Evolutionary conservation across 306 rosid species (phyloP).

Genomic region (Pueraria montana): DNA sequence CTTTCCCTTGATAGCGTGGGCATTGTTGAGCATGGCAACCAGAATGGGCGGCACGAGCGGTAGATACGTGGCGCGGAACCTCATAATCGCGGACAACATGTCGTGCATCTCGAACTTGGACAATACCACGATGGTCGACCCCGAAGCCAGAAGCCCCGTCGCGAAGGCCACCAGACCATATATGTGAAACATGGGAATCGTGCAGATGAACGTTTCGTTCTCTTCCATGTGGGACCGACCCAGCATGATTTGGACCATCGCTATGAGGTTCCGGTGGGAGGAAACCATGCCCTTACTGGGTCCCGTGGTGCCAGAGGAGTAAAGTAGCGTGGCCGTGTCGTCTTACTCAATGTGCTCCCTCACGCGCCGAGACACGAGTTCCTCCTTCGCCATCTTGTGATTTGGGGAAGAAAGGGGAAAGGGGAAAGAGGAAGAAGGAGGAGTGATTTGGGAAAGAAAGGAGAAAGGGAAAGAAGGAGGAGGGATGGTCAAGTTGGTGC

Average conservation of each 20-base stretch:
- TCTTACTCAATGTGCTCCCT: conserved; percentile 69
- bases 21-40: conserved; percentile 75
- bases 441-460: too few species aligned
- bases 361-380: conserved; percentile 41
- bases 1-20: conserved; percentile 67
- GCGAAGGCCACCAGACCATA: conserved; percentile 83
- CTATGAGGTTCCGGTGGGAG: conserved; percentile 76
- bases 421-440: too few species aligned
- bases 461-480: too few species aligned
- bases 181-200: conserved; percentile 93
- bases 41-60: conserved; percentile 93
- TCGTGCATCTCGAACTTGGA: conserved; percentile 86
- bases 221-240: conserved; percentile 51
- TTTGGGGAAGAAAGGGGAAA: too few species aligned
- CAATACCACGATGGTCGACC: conserved; percentile 76
- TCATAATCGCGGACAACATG: conserved; percentile 72
- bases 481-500: too few species aligned
- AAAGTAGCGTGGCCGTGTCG: conserved; percentile 85
- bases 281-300: conserved; percentile 89
- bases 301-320: conserved; percentile 94
- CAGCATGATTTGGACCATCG: conserved; percentile 66
- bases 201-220: conserved; percentile 73
- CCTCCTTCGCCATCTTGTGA: conserved; percentile 69
- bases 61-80: conserved; percentile 62
- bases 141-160: conserved; percentile 66